Base-by-base conservation (phyloP, 2,329 filamentous ascomycete species). In the Exophiala lecanii-corni region DNA sequence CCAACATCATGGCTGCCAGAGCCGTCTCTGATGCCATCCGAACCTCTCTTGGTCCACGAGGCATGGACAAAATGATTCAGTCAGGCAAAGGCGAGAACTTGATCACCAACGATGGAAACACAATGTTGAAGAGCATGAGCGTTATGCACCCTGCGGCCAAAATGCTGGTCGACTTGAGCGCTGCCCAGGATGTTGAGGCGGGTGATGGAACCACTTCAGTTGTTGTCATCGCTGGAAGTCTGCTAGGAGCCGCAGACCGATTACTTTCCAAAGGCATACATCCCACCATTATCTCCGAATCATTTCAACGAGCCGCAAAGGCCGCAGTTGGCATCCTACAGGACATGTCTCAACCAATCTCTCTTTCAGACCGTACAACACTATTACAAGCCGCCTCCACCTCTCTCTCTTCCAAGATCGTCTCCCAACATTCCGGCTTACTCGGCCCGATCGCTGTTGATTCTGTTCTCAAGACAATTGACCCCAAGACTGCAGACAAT, bases 61-160 rank as follows among this genome's bases (percentile, higher is more conserved):
- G 92, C 63, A 96, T 96, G 89, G 89, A 96, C 74, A 96, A 96
- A 76, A 96, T 96, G 89, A 97, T 98, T 60, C 86, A 94, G 75
- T 94, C 85, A 48, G 86, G 89, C 65, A 95, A 88, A 72, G 92
- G 91, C 71, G 87, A 94, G 69, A 96, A 89, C 45, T 92, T 97
- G 67, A 98, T 98, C 72, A 98, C 92, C 62, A 98, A 98, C 75
- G 92, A 98, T 70, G 92, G 92, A 66, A 94, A 94, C 73, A 98
- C 92, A 45, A 98, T 98, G 91, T 73, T 98, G 62, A 94, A 86
- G 73, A 91, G 91, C 74, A 97, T 98, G 92, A 86, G 87, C 55
- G 92, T 98, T 56, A 89, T 98, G 84, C 92, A 98, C 65, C 92
- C 92, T n/a, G 94, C 94, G 36, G 92, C 92, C 39, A 96, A 95